Evolutionary conservation across 352 stramenopile genomes (phyloP).

Genomic region (Phytophthora hybrid): DNA sequence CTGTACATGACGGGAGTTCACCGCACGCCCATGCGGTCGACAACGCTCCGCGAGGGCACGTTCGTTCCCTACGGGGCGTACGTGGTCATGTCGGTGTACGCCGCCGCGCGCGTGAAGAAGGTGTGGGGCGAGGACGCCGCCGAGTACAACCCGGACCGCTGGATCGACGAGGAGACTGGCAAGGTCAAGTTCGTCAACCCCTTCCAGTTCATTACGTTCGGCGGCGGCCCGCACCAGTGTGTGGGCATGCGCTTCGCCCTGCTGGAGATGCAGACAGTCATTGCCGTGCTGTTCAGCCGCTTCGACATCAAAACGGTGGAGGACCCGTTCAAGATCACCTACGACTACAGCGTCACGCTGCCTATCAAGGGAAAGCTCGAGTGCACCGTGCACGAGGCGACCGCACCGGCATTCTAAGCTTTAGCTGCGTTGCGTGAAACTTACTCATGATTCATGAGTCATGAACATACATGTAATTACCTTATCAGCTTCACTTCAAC

Average conservation of each 20-base stretch:
- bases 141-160: conserved; percentile 57
- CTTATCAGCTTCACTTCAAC: background rate
- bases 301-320: conserved; percentile 49
- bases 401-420: conserved; percentile 31
- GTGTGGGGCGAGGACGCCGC: conserved; percentile 66
- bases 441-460: no score
- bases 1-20: conserved; percentile 61
- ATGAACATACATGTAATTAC: background rate
- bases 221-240: conserved; percentile 61
- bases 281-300: conserved; percentile 47
- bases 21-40: conserved; percentile 49
- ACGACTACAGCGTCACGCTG: conserved; percentile 50
- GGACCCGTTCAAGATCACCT: conserved; percentile 51
- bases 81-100: conserved; percentile 63
- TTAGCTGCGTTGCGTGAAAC: background rate
- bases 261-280: conserved; percentile 59
- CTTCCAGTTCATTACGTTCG: conserved; percentile 70
- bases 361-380: conserved; percentile 47
- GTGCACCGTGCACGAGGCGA: conserved; percentile 32
- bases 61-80: conserved; percentile 51
- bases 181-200: conserved; percentile 53
- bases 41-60: conserved; percentile 70
- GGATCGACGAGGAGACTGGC: conserved; percentile 49
- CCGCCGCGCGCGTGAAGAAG: conserved; percentile 48
- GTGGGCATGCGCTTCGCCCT: conserved; percentile 58